A percentile compares a stretch with the other conserved stretches of the same genome.
Evolutionary conservation across 2,329 filamentous ascomycete species (phyloP).

Genomic region (Xylaria sp.): DNA sequence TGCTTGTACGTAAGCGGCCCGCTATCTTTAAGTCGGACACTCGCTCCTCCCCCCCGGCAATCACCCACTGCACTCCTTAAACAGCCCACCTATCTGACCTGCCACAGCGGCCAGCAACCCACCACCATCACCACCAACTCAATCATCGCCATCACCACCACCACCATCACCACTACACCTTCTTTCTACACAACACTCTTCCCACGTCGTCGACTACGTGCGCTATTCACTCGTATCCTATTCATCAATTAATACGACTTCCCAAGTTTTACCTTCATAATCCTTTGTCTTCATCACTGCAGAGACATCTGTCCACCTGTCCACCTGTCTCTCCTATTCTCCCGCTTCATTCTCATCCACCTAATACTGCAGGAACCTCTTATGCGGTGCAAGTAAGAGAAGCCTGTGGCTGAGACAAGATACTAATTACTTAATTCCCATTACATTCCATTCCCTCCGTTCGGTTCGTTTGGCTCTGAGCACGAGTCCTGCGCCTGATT

Average conservation of each 20-base stretch:
- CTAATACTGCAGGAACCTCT: conserved; percentile 18
- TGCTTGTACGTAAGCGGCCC: neutral
- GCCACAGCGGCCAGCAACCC: neutral
- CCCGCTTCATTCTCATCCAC: neutral
- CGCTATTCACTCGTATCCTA: too few relatives aligned
- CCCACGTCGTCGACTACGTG: too few relatives aligned
- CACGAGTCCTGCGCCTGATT: neutral
- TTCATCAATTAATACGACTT: neutral
- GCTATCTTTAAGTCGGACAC: neutral
- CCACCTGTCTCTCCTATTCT: neutral
- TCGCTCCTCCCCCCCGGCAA: neutral
- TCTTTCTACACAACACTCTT: neutral
- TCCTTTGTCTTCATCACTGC: neutral
- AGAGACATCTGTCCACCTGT: neutral
- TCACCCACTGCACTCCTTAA: neutral
- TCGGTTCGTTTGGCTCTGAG: neutral
- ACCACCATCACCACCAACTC: conserved; percentile 3
- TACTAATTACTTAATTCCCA: neutral
- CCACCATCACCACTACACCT: conserved; percentile 6
- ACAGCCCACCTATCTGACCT: conserved; percentile 2
- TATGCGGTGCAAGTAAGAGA: conserved; percentile 1
- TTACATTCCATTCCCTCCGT: neutral
- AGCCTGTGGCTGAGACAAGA: neutral
- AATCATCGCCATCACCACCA: neutral
- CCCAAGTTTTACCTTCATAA: neutral